A percentile compares a stretch with the other conserved stretches of the same genome.
Evolutionary conservation across 2,329 filamentous ascomycete species (phyloP).

Genomic region (Biscogniauxia marginata): DNA sequence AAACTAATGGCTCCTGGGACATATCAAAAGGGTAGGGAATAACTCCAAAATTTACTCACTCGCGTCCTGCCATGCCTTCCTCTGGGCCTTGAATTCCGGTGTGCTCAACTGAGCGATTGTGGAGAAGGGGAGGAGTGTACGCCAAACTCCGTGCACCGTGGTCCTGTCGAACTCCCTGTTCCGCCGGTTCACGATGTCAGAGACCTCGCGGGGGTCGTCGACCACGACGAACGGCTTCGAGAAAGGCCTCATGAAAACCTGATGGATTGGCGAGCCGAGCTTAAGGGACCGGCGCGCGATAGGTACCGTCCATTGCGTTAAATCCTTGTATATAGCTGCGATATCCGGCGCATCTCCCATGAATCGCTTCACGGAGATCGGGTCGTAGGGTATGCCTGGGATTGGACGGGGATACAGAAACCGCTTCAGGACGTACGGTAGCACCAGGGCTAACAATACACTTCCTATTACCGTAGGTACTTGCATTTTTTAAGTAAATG

Average conservation of each 20-base stretch:
- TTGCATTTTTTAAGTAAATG: background rate
- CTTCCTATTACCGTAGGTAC: background rate
- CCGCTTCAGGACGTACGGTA: background rate
- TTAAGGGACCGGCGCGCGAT: background rate
- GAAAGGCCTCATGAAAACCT: slow-evolving; percentile 6
- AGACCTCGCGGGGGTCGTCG: slow-evolving; percentile 14
- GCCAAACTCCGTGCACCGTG: slow-evolving; percentile 2
- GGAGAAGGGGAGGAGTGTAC: slow-evolving; percentile 9
- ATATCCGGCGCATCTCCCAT: background rate
- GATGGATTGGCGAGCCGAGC: background rate
- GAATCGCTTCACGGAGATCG: background rate
- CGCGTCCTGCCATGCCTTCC: slow-evolving; percentile 13
- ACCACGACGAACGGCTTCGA: slow-evolving; percentile 11
- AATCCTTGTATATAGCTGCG: background rate
- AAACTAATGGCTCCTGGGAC: too few species aligned
- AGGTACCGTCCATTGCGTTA: background rate
- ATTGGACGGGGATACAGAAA: background rate
- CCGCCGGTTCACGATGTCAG: slow-evolving; percentile 12
- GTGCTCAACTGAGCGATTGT: slow-evolving; percentile 11
- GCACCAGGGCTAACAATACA: background rate
- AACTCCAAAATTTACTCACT: too few species aligned
- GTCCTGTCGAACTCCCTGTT: slow-evolving; percentile 17
- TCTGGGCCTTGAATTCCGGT: slow-evolving; percentile 11
- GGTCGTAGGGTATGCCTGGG: background rate
- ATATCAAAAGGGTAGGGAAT: too few species aligned